A percentile compares a stretch with the other conserved stretches of the same genome.
Evolutionary conservation across 305 asterid species (phyloP).

Genomic region (Petunia hybrid): DNA sequence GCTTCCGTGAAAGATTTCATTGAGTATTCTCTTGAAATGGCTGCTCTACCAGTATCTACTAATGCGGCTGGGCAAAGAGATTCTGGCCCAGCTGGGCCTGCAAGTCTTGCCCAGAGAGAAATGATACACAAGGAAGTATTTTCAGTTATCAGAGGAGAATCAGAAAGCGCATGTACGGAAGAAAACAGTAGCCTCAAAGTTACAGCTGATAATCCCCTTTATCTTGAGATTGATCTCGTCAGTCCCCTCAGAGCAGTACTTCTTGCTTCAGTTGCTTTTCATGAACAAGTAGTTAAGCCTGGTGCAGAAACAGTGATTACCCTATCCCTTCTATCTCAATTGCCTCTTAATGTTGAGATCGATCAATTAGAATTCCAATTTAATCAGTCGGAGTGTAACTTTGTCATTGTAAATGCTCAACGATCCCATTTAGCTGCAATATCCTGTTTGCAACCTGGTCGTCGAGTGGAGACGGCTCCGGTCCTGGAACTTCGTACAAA

Average conservation of each 20-base stretch:
- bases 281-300: constrained; percentile 91
- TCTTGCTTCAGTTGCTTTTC: constrained; percentile 96
- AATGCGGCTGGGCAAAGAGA: constrained; percentile 56
- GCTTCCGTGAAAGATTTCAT: constrained; percentile 81
- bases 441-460: constrained; percentile 77
- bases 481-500: constrained; percentile 71
- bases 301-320: constrained; percentile 75
- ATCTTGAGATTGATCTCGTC: constrained; percentile 94
- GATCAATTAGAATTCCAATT: constrained; percentile 99
- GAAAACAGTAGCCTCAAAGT: constrained; percentile 60
- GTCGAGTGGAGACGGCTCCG: constrained; percentile 88
- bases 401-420: constrained; percentile 82
- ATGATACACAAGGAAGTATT: constrained; percentile 86
- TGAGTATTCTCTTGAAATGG: constrained; percentile 98
- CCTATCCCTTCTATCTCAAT: constrained; percentile 81
- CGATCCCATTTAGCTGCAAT: constrained; percentile 73
- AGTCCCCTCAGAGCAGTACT: constrained; percentile 90
- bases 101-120: constrained; percentile 71
- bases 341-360: constrained; percentile 79
- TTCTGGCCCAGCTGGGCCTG: constrained; percentile 86
- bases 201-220: constrained; percentile 75
- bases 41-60: constrained; percentile 79
- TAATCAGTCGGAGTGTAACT: constrained; percentile 91
- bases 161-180: constrained; percentile 50
- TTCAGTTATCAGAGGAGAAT: constrained; percentile 73